Evolutionary conservation across 2,329 filamentous ascomycete species (phyloP).

Genomic region (Tolypocladium cylindrosporum): DNA sequence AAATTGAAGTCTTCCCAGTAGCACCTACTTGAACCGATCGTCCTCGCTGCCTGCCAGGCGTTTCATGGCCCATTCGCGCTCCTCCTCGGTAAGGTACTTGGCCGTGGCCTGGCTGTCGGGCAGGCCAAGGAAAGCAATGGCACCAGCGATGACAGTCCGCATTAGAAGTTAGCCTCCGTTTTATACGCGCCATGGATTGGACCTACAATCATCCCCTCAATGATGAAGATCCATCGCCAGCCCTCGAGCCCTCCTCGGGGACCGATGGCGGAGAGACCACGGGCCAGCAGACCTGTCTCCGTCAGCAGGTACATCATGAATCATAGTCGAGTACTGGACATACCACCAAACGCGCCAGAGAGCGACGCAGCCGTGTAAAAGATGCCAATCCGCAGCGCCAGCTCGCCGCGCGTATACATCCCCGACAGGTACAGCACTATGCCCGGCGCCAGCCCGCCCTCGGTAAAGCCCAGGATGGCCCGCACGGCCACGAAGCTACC

Average conservation of each 20-base stretch:
- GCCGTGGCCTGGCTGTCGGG: conserved; percentile 46
- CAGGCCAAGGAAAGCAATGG: conserved; percentile 40
- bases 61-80: conserved; percentile 37
- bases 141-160: conserved; percentile 44
- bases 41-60: conserved; percentile 30
- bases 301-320: background rate
- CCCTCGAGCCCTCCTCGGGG: conserved; percentile 39
- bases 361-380: conserved; percentile 60
- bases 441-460: conserved; percentile 56
- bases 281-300: conserved; percentile 36
- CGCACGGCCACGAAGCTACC: conserved; percentile 51
- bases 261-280: conserved; percentile 51
- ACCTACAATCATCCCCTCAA: conserved; percentile 44
- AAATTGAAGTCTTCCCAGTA: background rate
- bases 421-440: conserved; percentile 58
- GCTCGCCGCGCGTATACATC: conserved; percentile 49
- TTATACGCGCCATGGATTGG: conserved; percentile 1
- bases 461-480: conserved; percentile 50
- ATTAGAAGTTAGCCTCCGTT: background rate
- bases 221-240: conserved; percentile 55
- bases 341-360: conserved; percentile 47
- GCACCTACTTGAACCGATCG: conserved; percentile 21
- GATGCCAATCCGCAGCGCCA: conserved; percentile 53
- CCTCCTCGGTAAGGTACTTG: conserved; percentile 39
- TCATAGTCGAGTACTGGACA: background rate